Base-by-base conservation (phyloP, 1,284 basidiomycete genomes). In the Cutaneotrichosporon dermatis region DNA sequence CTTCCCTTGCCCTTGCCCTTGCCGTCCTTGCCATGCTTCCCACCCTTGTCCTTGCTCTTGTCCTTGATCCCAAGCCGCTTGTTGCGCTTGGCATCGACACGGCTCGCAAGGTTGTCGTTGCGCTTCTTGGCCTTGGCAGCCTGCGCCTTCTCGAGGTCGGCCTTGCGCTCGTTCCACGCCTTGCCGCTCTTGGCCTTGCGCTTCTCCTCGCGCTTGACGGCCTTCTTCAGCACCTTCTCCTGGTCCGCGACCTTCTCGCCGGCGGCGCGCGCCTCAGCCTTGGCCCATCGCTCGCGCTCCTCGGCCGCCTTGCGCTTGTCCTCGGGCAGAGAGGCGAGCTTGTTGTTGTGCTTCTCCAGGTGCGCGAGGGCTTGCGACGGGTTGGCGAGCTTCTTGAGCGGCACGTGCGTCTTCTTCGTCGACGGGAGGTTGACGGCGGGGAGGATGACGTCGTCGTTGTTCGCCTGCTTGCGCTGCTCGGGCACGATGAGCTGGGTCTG, bases 161-260 rank as follows among this genome's bases (percentile, higher is more conserved):
- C 85, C 76, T 93, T 94, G 61, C 90, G 84, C 67, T 91, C 88
- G 43, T 85, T 84, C 92, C 92, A 96, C 58, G 84, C 82, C 71
- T 88, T 88, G 74, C 88, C 88, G 63, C 85, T 86, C 81, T 90
- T 92, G 36, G 65, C 69, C 76, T 95, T 96, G 68, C 85, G 85
- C 77, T 93, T 93, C 78, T 94, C 92, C 68, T 88, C 87, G 74
- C 89, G 82, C 82, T 94, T 95, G 9, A 84, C 86, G 33, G 91
- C 90, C 80, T 94, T 95, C 81, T 92, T 93, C 68, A 97, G 76
- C 51, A 87, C 81, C 4, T 68, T 76, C 72, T 90, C 89, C 66
- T 92, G 88, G 69, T 96, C 92, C 53, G 84, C 84, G 36, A 96
- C 85, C 78, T 95, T 96, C 46, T 86, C 86, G 4, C 92, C 93